Evolutionary conservation across 179 eudicot species (phyloP).

Genomic region (Beta macrorhiza): DNA sequence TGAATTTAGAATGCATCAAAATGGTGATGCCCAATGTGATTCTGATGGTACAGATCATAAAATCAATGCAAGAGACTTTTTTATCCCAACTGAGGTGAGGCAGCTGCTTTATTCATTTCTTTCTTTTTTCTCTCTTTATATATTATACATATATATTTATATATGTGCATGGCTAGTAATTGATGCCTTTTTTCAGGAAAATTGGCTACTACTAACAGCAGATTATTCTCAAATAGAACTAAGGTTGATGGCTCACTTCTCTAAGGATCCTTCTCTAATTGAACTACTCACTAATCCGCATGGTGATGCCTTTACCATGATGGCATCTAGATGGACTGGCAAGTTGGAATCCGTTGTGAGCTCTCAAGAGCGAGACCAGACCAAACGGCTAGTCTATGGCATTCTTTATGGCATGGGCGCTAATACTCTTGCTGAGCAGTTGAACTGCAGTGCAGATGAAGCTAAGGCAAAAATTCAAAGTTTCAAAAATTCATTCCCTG

Average conservation of each 20-base stretch:
- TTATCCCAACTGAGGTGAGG: slow-evolving; percentile 78
- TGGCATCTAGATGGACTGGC: slow-evolving; percentile 88
- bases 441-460: slow-evolving; percentile 74
- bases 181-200: slow-evolving; percentile 56
- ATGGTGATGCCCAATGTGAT: slow-evolving; percentile 38
- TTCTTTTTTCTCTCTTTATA: background rate
- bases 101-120: slow-evolving; percentile 5
- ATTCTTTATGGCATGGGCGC: slow-evolving; percentile 98
- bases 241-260: slow-evolving; percentile 96
- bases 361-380: slow-evolving; percentile 85
- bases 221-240: slow-evolving; percentile 99
- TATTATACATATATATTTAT: background rate
- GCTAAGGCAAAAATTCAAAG: slow-evolving; percentile 72
- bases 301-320: slow-evolving; percentile 79
- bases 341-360: slow-evolving; percentile 58
- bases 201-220: slow-evolving; percentile 89
- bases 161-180: background rate
- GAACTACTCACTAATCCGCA: slow-evolving; percentile 67
- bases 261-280: slow-evolving; percentile 67
- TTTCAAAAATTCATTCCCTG: slow-evolving; percentile 80
- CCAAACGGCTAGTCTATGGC: slow-evolving; percentile 87
- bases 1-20: slow-evolving; percentile 53
- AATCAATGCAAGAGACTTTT: slow-evolving; percentile 83
- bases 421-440: slow-evolving; percentile 78
- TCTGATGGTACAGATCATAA: slow-evolving; percentile 34